Evolutionary conservation across 1,139 yeast species (phyloP).

Genomic region (Yamadazyma trypodendri): DNA sequence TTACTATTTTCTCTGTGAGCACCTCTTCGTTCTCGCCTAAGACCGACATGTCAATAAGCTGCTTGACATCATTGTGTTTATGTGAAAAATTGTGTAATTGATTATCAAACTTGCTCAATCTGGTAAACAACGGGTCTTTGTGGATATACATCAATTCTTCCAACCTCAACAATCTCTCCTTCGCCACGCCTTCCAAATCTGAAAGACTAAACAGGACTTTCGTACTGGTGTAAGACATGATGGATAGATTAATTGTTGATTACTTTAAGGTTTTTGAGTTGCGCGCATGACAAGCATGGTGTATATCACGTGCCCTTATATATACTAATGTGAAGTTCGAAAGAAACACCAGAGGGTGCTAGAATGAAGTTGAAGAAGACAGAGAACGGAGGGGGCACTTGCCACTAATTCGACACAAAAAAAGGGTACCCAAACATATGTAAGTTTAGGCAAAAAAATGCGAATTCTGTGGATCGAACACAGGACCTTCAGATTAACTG

Average conservation of each 20-base stretch:
- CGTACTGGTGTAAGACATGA: not conserved
- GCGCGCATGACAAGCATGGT: constrained; percentile 16
- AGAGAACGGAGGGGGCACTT: no score
- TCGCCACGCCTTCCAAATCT: constrained; percentile 1
- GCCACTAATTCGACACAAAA: no score
- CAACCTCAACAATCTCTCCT: constrained; percentile 11
- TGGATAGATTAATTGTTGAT: not conserved
- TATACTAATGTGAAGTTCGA: no score
- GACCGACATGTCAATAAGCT: constrained; percentile 10
- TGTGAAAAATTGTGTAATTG: constrained; percentile 10
- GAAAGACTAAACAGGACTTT: not conserved
- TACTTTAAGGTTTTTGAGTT: not conserved
- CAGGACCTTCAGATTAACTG: constrained; percentile 53
- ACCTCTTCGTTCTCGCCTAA: constrained; percentile 10
- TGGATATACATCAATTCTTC: constrained; percentile 15
- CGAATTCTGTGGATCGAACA: constrained; percentile 57
- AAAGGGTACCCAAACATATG: no score
- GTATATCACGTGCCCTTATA: constrained; percentile 14
- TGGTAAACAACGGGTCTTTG: constrained; percentile 16
- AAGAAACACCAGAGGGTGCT: no score
- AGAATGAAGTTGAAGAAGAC: no score
- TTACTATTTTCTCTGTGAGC: constrained; percentile 4
- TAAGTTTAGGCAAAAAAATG: constrained; percentile 25
- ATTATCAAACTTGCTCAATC: constrained; percentile 10
- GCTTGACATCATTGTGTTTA: constrained; percentile 4